Evolutionary conservation across 2,329 filamentous ascomycete genomes (phyloP).

Genomic region (Aspergillus pseudoterreus): DNA sequence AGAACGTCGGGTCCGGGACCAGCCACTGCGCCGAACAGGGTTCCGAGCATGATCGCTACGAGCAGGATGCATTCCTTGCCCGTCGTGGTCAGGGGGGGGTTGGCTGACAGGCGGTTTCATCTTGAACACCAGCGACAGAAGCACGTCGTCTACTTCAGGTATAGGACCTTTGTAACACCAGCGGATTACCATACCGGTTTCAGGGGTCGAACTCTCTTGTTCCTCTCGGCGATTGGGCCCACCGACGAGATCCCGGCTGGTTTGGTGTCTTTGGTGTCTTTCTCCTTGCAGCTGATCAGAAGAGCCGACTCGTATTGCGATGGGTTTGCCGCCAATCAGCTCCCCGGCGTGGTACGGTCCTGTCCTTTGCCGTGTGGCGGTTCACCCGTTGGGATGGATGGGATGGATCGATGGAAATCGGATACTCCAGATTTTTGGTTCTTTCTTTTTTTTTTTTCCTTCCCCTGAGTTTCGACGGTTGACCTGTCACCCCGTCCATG

Average conservation of each 20-base stretch:
- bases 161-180: background rate
- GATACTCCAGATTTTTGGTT: slow-evolving; percentile 2
- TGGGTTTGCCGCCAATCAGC: background rate
- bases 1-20: slow-evolving; percentile 17
- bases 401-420: background rate
- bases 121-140: background rate
- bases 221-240: slow-evolving; percentile 3
- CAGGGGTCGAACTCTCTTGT: slow-evolving; percentile 7
- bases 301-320: background rate
- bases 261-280: background rate
- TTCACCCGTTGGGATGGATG: background rate
- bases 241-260: slow-evolving; percentile 6
- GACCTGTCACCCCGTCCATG: slow-evolving; percentile 6
- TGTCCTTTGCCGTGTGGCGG: background rate
- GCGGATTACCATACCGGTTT: slow-evolving; percentile 4
- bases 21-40: slow-evolving; percentile 13
- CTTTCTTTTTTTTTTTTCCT: background rate
- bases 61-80: background rate
- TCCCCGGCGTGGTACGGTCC: background rate
- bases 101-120: slow-evolving; percentile 19
- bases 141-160: background rate
- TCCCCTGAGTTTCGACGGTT: slow-evolving; percentile 4
- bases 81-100: background rate
- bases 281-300: slow-evolving; percentile 16
- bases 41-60: slow-evolving; percentile 7